Base-by-base conservation (phyloP, 2,329 filamentous ascomycete genomes). In the Chrysoporthe austroafricana region DNA sequence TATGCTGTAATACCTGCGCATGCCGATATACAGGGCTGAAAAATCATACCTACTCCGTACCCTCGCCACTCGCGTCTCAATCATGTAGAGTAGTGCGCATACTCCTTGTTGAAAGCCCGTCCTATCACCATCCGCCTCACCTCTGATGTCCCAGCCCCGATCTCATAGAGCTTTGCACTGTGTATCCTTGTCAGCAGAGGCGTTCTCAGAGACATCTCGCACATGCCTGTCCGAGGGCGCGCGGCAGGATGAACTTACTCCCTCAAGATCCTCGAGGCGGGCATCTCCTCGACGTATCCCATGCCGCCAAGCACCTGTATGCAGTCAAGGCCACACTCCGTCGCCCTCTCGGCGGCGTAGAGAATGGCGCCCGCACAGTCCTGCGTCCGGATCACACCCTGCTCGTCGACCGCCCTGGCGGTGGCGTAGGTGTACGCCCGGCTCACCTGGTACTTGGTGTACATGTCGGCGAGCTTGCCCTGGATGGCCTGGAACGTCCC, bases 221-320 rank as follows among this genome's bases (percentile, higher is more conserved):
- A 21, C 54, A 16, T 39, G 3, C 16, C 36, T 54, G 39, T 11
- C 16, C n/a, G 13, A 32, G 32, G 50, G 8, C 43, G 63, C 18
- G 62, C n/a, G 43, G 9, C 54, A 43, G 36, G 64, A 46, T 13
- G 61, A 64, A 80, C 84, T 82, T 73, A 86, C 84, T 90, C 88
- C 75, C 96, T 82, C 73, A 98, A 80, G 72, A 98, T 85, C 71
- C 95, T 85, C 32, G 94, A 96, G 0, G 93, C 94, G 0, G 93
- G 90, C 82, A 98, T 93, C 81, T 99, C 96, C 78, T 97, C 97
- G 73, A 97, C 88, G 76, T 98, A 98, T 3, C 95, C 95, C 88
- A 95, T 98, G 0, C 95, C 96, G 21, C 96, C 96, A 75, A 99
- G 86, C 69, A 97, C 85, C 80, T 99, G 96, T 68, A 98, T 92